phyloP scores from a whole-genome alignment of 257 asterid species.

The Handroanthus guayacan region DNA sequence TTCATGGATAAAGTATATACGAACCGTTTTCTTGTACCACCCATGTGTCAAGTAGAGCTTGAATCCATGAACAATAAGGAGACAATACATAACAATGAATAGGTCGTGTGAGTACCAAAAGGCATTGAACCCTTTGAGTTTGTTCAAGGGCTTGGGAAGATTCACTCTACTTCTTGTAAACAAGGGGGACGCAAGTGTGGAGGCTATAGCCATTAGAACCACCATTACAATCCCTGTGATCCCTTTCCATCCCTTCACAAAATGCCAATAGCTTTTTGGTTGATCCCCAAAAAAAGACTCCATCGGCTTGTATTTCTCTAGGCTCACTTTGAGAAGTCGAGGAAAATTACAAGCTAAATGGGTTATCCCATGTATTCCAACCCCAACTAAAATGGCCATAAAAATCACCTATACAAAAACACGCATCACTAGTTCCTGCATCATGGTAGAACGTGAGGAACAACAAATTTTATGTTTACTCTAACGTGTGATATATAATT shows the following conservation, averaged over 20 bases:
- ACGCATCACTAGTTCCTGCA: not conserved
- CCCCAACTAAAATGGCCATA: conserved; percentile 70
- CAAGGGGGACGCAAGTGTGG: conserved; percentile 84
- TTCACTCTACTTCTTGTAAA: conserved; percentile 63
- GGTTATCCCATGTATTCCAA: conserved; percentile 72
- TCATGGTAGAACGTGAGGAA: too few species aligned
- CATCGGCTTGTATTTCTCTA: conserved; percentile 57
- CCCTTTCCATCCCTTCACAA: conserved; percentile 73
- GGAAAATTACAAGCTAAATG: conserved; percentile 85
- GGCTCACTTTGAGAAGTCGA: conserved; percentile 54
- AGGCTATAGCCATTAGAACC: conserved; percentile 80
- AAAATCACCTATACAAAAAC: conserved; percentile 59
- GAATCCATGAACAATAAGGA: conserved; percentile 77
- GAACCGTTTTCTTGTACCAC: conserved; percentile 73
- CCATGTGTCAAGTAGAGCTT: conserved; percentile 67
- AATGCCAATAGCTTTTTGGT: conserved; percentile 70
- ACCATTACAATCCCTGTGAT: conserved; percentile 84
- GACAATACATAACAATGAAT: conserved; percentile 69
- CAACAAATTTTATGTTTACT: too few species aligned
- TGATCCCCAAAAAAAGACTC: conserved; percentile 59
- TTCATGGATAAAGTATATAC: not conserved
- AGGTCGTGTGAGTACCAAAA: conserved; percentile 94
- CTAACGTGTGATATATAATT: too few species aligned
- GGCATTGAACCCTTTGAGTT: conserved; percentile 86
- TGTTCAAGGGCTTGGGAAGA: conserved; percentile 65